A percentile compares a stretch with the other conserved stretches of the same genome.
Evolutionary conservation across 202 grass and related monocot genomes (phyloP).

Genomic region (Setaria italica): DNA sequence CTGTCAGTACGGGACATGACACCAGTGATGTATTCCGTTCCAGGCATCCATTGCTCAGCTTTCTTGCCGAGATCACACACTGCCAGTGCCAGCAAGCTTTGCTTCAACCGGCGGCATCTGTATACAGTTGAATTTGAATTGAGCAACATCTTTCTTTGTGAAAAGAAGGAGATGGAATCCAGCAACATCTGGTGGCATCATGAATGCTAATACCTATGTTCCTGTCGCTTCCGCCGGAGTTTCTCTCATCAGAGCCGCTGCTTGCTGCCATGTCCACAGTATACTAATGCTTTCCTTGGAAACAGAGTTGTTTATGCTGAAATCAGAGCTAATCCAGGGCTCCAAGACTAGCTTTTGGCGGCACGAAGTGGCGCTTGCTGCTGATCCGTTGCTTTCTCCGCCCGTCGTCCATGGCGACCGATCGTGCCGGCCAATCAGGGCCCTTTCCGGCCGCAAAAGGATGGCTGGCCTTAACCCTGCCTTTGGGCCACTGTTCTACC

Average conservation of each 20-base stretch:
- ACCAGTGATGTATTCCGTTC: background rate
- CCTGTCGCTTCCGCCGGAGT: conserved; percentile 26
- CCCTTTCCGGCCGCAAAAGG: conserved; percentile 46
- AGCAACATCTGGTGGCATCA: background rate
- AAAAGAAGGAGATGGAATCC: background rate
- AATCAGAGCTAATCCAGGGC: background rate
- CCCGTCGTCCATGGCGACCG: background rate
- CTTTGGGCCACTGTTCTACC: conserved; percentile 22
- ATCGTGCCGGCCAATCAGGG: conserved; percentile 14
- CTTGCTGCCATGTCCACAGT: background rate
- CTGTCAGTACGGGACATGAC: background rate
- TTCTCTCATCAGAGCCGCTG: conserved; percentile 21
- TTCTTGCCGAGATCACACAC: background rate
- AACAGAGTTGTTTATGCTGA: background rate
- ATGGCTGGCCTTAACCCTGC: conserved; percentile 13
- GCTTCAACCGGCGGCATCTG: conserved; percentile 10
- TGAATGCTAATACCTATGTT: background rate
- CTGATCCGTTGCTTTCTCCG: conserved; percentile 11
- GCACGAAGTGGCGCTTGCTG: conserved; percentile 37
- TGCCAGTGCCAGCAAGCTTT: background rate
- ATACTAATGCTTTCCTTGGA: conserved; percentile 13
- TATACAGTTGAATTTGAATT: background rate
- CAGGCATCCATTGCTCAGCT: background rate
- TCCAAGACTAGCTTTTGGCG: conserved; percentile 38
- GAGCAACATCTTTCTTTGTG: background rate